Conservation (phyloP, 495 filamentous ascomycete genomes). For the Rostrohypoxylon terebratum region DNA sequence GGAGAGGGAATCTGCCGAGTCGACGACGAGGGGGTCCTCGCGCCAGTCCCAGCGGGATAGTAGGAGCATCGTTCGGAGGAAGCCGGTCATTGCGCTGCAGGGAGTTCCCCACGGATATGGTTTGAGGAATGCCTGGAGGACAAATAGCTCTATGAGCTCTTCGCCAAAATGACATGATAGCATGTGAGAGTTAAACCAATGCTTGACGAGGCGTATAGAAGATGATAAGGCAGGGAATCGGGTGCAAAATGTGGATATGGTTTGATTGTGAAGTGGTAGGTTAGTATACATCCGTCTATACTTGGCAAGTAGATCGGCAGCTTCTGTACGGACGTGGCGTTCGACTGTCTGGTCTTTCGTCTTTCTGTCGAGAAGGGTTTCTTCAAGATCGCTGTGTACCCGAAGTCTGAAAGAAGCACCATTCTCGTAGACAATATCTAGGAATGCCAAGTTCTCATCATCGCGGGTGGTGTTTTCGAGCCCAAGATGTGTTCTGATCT, state of each 20-base stretch:
- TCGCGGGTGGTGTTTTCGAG: conserved; percentile 78
- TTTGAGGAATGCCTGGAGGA: conserved; percentile 78
- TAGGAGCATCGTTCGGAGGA: conserved; percentile 80
- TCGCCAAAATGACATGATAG: conserved; percentile 79
- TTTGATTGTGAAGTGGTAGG: conserved; percentile 81
- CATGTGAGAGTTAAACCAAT: conserved; percentile 89
- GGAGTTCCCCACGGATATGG: conserved; percentile 85
- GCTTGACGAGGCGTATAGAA: conserved; percentile 87
- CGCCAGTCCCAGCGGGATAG: conserved; percentile 94
- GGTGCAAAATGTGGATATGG: conserved; percentile 80
- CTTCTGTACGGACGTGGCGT: conserved; percentile 70
- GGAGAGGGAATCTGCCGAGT: conserved; percentile 70
- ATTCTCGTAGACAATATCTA: conserved; percentile 80
- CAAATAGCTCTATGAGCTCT: conserved; percentile 85
- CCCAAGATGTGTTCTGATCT: conserved; percentile 73
- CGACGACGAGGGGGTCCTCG: conserved; percentile 79
- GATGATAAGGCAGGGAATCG: conserved; percentile 84
- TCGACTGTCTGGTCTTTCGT: conserved; percentile 77
- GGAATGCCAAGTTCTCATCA: conserved; percentile 80
- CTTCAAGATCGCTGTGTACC: conserved; percentile 86
- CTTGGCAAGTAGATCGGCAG: conserved; percentile 72
- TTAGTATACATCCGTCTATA: conserved; percentile 79
- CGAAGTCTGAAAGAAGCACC: conserved; percentile 76
- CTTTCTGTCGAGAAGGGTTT: conserved; percentile 78
- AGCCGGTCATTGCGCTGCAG: conserved; percentile 81